Evolutionary conservation across 2,329 filamentous ascomycete species (phyloP), one percentile per base, ranked within the genome.

Genomic region (Neopestalotiopsis sp.): DNA sequence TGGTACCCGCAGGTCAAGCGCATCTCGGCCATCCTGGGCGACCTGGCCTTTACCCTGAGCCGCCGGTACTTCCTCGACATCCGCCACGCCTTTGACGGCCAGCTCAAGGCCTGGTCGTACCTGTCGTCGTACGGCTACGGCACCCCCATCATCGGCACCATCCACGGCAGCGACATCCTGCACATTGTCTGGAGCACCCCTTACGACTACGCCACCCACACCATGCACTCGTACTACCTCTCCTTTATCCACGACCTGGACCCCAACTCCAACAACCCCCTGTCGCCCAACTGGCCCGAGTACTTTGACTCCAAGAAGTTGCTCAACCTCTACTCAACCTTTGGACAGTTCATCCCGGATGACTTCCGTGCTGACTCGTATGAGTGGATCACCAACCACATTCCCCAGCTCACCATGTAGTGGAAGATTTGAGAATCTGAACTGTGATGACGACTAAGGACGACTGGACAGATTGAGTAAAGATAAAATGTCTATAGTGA

Each of bases 1-100:
- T 84, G 89, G 74, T 94, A 92, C 76, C 92, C 92, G 0, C 88
- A 92, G 71, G 95, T 90, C 85, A 95, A 95, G 79, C 90, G 91
- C 17, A 82, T 94, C 0, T 89, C 92, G 2, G 92, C 93, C 53
- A 87, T 95, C 30, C 82, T 94, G 0, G 93, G 93, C 14, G 93
- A 95, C 75, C 74, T 94, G 0, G 88, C 88, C 1, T 95, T 95
- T 79, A 94, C 91, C 0, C 84, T 95, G 0, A 88, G 89, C 0
- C 88, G 92, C 1, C 89, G 93, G 17, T 70, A 85, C 5, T 90
- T 92, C 77, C 86, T 96, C 30, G 76, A 84, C 17, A 69, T 75
- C 0, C 78, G 88, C 1, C 74, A 77, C 0, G 67, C 80, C 1
- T 80, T 82, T 13, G 85, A 89, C 70, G 89, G 90, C 0, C 73